phyloP scores from a whole-genome alignment of 805 yeast genomes.

The Wickerhamomyces mucosus region DNA sequence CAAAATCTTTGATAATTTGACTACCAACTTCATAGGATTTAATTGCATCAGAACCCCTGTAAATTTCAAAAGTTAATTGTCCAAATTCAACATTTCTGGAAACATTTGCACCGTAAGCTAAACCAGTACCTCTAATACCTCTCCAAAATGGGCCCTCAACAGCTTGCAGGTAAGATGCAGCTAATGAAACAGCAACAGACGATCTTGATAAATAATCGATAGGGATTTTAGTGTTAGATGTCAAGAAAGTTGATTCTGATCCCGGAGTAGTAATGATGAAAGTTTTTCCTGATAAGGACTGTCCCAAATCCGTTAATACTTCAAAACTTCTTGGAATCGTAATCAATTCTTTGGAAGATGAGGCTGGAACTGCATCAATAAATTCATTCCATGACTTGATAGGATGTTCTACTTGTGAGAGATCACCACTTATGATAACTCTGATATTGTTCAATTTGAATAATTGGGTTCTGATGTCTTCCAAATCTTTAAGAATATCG shows the following conservation, averaged over 20 bases:
- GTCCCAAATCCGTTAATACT: constrained; percentile 49
- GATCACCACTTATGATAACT: constrained; percentile 63
- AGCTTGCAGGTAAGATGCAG: constrained; percentile 67
- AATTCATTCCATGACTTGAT: constrained; percentile 45
- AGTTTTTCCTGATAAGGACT: constrained; percentile 42
- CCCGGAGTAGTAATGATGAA: constrained; percentile 68
- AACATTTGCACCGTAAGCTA: constrained; percentile 81
- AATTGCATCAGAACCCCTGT: constrained; percentile 77
- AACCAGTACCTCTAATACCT: constrained; percentile 89
- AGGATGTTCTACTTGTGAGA: constrained; percentile 40
- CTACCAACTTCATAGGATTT: constrained; percentile 54
- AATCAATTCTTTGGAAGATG: constrained; percentile 9
- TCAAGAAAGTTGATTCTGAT: constrained; percentile 69
- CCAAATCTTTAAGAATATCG: constrained; percentile 39
- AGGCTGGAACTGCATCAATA: constrained; percentile 11
- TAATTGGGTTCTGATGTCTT: constrained; percentile 38
- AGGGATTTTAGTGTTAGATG: constrained; percentile 52
- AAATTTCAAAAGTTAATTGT: constrained; percentile 53
- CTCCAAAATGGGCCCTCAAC: constrained; percentile 98
- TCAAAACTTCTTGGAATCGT: constrained; percentile 44
- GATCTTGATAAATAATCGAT: constrained; percentile 46
- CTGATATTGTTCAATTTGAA: constrained; percentile 54
- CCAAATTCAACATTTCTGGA: constrained; percentile 55
- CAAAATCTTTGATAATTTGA: constrained; percentile 51
- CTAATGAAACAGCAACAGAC: constrained; percentile 58